Percentiles rank a stretch among this genome's conserved stretches.
Evolutionary conservation across 1,284 basidiomycete genomes (phyloP).

Genomic region (Cutaneotrichosporon spelunceum): DNA sequence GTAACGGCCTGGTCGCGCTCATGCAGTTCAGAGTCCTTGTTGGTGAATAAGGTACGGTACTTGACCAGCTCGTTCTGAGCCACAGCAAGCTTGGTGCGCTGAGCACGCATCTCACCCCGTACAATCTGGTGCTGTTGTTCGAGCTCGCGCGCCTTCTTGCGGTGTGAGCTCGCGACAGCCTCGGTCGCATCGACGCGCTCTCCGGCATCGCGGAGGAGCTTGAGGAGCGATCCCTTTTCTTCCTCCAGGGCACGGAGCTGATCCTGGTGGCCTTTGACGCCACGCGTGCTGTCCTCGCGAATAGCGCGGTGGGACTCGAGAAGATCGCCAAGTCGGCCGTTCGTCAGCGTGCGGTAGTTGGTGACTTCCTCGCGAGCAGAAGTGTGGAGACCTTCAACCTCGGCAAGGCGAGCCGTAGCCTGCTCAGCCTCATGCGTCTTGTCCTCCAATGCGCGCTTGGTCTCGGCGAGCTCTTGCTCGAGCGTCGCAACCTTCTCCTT

Average conservation of each 20-base stretch:
- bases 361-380: slow-evolving; percentile 87
- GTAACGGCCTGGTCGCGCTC: slow-evolving; percentile 67
- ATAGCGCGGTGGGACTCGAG: slow-evolving; percentile 77
- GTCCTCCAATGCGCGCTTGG: slow-evolving; percentile 72
- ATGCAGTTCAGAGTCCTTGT: slow-evolving; percentile 66
- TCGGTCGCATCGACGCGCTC: slow-evolving; percentile 68
- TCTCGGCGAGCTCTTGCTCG: slow-evolving; percentile 70
- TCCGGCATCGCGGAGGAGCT: slow-evolving; percentile 72
- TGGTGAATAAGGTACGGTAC: slow-evolving; percentile 65
- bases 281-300: slow-evolving; percentile 71
- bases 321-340: slow-evolving; percentile 75
- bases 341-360: slow-evolving; percentile 74
- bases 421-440: slow-evolving; percentile 68
- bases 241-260: slow-evolving; percentile 74
- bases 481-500: slow-evolving; percentile 65
- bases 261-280: slow-evolving; percentile 69
- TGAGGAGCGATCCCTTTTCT: slow-evolving; percentile 68
- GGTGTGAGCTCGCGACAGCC: slow-evolving; percentile 67
- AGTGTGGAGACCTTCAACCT: slow-evolving; percentile 80
- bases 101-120: slow-evolving; percentile 70
- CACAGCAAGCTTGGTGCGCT: slow-evolving; percentile 72
- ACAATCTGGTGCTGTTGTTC: slow-evolving; percentile 69
- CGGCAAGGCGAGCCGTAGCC: slow-evolving; percentile 62
- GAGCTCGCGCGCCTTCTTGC: slow-evolving; percentile 62
- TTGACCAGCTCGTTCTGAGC: slow-evolving; percentile 69